A percentile compares a stretch with the other conserved stretches of the same genome.
Evolutionary conservation across 148 eudicot species (phyloP).

Genomic region (Euryodendron excelsum): DNA sequence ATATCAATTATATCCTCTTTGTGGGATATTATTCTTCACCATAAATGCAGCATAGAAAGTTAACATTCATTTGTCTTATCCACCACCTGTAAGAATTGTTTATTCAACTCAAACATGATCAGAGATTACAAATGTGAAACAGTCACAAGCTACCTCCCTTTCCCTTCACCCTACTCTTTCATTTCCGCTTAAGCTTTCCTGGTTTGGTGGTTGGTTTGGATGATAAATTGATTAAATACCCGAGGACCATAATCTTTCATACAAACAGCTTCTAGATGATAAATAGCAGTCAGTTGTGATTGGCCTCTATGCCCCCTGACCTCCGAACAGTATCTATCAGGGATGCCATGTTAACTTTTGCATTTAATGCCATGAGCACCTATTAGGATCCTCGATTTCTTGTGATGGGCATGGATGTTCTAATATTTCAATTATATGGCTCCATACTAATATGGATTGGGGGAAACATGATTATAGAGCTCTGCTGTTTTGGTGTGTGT

Average conservation of each 20-base stretch:
- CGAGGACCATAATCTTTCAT: no score
- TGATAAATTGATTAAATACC: no score
- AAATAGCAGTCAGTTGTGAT: no score
- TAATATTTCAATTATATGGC: background rate
- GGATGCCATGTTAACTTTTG: slow-evolving; percentile 5
- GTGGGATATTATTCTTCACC: background rate
- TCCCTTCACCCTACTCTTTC: no score
- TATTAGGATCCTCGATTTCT: slow-evolving; percentile 5
- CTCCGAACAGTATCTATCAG: no score
- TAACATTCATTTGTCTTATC: background rate
- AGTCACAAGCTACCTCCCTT: background rate
- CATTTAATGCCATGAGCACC: background rate
- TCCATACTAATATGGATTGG: background rate
- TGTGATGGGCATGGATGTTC: background rate
- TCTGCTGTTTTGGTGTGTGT: background rate
- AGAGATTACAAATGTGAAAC: background rate
- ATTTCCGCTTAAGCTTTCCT: no score
- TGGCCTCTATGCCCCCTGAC: no score
- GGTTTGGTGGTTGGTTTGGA: no score
- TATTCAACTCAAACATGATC: background rate
- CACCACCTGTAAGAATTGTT: background rate
- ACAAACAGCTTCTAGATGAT: no score
- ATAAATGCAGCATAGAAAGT: background rate
- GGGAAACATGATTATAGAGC: background rate
- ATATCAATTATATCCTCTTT: background rate